A percentile compares a stretch with the other conserved stretches of the same genome.
phyloP scores from a whole-genome alignment of 2,329 filamentous ascomycete species.

The Macroventuria anomochaeta region DNA sequence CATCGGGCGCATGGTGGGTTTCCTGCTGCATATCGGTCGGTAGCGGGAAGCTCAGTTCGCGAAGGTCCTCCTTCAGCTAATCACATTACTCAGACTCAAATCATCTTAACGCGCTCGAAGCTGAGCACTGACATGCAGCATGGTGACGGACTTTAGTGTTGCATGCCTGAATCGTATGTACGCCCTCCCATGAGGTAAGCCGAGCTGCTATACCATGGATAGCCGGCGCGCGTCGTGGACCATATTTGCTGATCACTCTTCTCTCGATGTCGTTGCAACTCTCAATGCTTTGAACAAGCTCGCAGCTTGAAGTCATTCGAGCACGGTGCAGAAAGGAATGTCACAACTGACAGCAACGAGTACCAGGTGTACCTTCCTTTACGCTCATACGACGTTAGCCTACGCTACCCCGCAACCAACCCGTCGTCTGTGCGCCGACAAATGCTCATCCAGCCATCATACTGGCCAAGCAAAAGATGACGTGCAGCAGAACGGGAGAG shows the following conservation, averaged over 20 bases:
- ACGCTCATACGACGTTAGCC: constrained; percentile 19
- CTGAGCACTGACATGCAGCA: constrained; percentile 15
- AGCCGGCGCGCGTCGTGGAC: constrained; percentile 25
- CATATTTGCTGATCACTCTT: constrained; percentile 13
- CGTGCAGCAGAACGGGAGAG: constrained; percentile 14
- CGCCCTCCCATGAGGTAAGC: constrained; percentile 21
- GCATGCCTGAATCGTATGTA: constrained; percentile 29
- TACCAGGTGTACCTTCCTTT: constrained; percentile 3
- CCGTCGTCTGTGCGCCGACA: constrained; percentile 18
- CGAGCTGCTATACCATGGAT: constrained; percentile 23
- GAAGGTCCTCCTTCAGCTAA: neutral
- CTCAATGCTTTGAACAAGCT: neutral
- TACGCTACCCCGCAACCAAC: constrained; percentile 31
- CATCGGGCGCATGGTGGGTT: constrained; percentile 7
- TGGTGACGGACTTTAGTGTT: constrained; percentile 12
- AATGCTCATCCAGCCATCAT: neutral
- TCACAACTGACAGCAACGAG: neutral
- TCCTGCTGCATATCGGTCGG: no score
- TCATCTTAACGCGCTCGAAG: neutral
- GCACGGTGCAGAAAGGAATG: no score
- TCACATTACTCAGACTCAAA: neutral
- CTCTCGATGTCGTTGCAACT: constrained; percentile 6
- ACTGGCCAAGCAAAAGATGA: constrained; percentile 13
- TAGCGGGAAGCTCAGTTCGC: no score
- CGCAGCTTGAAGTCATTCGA: neutral